Evolutionary conservation across 2,329 filamentous ascomycete species (phyloP).

Genomic region (Penicillium capsulatum): DNA sequence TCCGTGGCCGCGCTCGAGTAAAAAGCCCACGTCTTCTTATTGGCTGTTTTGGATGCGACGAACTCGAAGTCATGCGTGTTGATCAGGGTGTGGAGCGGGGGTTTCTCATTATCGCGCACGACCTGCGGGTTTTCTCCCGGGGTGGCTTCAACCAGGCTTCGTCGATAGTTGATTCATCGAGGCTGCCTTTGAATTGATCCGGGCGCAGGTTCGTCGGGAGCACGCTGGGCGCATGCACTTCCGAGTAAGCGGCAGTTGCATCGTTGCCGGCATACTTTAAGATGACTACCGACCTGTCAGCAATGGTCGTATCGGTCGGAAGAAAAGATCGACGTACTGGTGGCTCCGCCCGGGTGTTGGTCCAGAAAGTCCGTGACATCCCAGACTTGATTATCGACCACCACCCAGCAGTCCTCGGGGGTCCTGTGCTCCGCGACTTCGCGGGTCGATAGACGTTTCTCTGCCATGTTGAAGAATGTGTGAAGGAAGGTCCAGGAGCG

Average conservation of each 20-base stretch:
- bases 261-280: constrained; percentile 45
- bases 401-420: constrained; percentile 59
- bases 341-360: constrained; percentile 59
- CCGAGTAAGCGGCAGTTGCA: constrained; percentile 44
- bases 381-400: constrained; percentile 64
- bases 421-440: constrained; percentile 50
- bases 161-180: constrained; percentile 49
- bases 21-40: constrained; percentile 65
- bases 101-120: constrained; percentile 39
- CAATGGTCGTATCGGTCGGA: background rate
- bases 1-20: constrained; percentile 63
- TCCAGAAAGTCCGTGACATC: constrained; percentile 63
- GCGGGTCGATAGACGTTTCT: constrained; percentile 37
- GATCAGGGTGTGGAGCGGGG: constrained; percentile 53
- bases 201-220: constrained; percentile 41
- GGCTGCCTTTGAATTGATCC: constrained; percentile 48
- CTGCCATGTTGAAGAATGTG: constrained; percentile 23
- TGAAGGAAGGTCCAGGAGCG: too few relatives aligned
- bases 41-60: constrained; percentile 53
- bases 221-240: constrained; percentile 47
- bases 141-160: constrained; percentile 47
- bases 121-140: constrained; percentile 29
- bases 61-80: constrained; percentile 59
- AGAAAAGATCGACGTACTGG: constrained; percentile 33
- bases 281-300: constrained; percentile 34